Evolutionary conservation across 768 basidiomycete genomes (phyloP).

Genomic region (Favolaschia claudopus): DNA sequence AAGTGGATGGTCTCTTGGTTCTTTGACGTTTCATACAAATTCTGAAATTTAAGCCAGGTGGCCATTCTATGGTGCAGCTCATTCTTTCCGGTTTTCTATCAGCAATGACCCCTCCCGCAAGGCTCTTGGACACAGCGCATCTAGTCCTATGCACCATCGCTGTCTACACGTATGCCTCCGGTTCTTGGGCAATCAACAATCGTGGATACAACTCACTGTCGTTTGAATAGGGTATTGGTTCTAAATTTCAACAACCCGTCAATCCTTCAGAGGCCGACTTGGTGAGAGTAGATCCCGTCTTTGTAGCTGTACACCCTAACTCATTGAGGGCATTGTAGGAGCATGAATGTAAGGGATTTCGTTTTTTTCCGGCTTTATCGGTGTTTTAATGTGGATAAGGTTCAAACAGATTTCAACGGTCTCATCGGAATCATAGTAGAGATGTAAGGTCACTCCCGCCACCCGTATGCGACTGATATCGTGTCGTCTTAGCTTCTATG

Average conservation of each 20-base stretch:
- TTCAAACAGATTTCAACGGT: conserved; percentile 62
- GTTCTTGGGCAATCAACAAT: not conserved
- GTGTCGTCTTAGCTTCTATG: conserved; percentile 52
- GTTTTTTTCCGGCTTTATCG: conserved; percentile 10
- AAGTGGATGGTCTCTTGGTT: conserved; percentile 47
- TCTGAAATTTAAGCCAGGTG: conserved; percentile 35
- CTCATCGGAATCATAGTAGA: conserved; percentile 59
- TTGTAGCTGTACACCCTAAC: not conserved
- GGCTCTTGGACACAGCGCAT: conserved; percentile 53
- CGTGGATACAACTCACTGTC: not conserved
- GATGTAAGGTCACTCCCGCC: conserved; percentile 38
- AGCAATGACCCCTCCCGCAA: conserved; percentile 29
- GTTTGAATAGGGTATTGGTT: conserved; percentile 50
- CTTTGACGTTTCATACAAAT: not conserved
- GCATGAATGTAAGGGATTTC: conserved; percentile 45
- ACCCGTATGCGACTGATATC: not conserved
- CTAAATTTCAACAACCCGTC: conserved; percentile 48
- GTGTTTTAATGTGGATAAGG: conserved; percentile 36
- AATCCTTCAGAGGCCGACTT: conserved; percentile 46
- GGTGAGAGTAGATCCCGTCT: too few species aligned
- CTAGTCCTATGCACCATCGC: conserved; percentile 51
- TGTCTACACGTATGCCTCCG: conserved; percentile 51
- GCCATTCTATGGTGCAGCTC: conserved; percentile 42
- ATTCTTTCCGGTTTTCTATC: not conserved
- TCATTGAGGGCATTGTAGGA: conserved; percentile 36